A percentile compares a stretch with the other conserved stretches of the same genome.
Conservation (phyloP, 371 early-diverging fungal species). For the Mucor mucedo region DNA sequence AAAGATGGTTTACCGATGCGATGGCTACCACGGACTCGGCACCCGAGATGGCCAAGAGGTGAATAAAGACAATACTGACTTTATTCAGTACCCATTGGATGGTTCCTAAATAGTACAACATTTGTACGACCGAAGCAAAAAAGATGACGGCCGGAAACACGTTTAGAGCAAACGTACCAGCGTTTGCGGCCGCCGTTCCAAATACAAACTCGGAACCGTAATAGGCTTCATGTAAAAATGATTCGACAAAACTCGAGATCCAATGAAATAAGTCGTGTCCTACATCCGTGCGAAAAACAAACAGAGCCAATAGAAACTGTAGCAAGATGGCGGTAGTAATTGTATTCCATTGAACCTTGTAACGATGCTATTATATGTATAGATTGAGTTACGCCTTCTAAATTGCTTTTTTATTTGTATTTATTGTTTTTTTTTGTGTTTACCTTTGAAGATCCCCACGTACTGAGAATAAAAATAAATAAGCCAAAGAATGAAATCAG, state of each 20-base stretch:
- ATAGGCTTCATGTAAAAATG: constrained; percentile 65
- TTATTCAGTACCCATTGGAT: constrained; percentile 80
- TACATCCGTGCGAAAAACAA: constrained; percentile 73
- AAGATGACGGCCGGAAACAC: constrained; percentile 84
- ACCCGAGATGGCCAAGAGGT: constrained; percentile 77
- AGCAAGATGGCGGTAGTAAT: constrained; percentile 71
- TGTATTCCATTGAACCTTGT: constrained; percentile 71
- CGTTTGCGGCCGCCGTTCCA: constrained; percentile 47
- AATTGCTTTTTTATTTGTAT: background rate
- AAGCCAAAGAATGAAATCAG: constrained; percentile 76
- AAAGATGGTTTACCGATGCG: constrained; percentile 55
- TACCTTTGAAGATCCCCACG: constrained; percentile 62
- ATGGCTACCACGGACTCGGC: constrained; percentile 86
- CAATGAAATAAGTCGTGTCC: constrained; percentile 79
- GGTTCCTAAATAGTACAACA: constrained; percentile 81
- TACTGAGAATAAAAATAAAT: constrained; percentile 55
- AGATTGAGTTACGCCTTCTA: background rate
- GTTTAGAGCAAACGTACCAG: constrained; percentile 59
- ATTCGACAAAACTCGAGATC: constrained; percentile 61
- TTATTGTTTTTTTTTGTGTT: background rate
- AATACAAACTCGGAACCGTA: constrained; percentile 73
- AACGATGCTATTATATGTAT: constrained; percentile 45
- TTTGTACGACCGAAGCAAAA: constrained; percentile 82
- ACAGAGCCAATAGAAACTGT: constrained; percentile 77
- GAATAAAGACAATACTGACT: constrained; percentile 69